Base-by-base conservation (phyloP, 139 green algal species). In the Tetradesmus obliquus region DNA sequence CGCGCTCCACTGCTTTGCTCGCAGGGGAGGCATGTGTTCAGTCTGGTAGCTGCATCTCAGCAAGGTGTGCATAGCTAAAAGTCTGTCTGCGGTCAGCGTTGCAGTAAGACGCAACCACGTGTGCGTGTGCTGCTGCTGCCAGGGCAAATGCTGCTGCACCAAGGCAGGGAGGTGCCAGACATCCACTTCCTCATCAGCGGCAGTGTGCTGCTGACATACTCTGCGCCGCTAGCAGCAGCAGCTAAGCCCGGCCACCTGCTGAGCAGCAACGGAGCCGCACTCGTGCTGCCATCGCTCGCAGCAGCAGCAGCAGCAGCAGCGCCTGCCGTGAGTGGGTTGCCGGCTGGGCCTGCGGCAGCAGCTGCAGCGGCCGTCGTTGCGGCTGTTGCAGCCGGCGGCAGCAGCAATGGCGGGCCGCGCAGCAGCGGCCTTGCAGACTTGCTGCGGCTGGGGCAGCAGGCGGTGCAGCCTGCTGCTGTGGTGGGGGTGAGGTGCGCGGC, bases 101-200 rank as follows among this genome's bases (percentile, higher is more conserved):
- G 32, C 32, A 45, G 0, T 45, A 45, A 45, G 32, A 45, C 32
- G 32, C 32, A 45, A 45, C 32, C 32, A 45, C 32, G 32, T 45
- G 32, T 88, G 83, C 83, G 71, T 4, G 5, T 71, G 51, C 66
- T 62, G 54, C 57, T 24, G 20, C 45, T 53, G 12, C 15, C 88
- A 92, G 89, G 89, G 2, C 62, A 92, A 15, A 22, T 76, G 66
- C 62, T 92, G 62, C 89, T 92, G 60, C 81, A 60, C 32, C 89
- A 92, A 55, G 89, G 89, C 54, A 72, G 79, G 9, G 89, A 92
- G 55, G 66, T 89, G 6, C 10, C 20, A 80, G 82, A 82, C 62
- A 53, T 89, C 6, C 72, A 89, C 10, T 84, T 92, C 66, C 82
- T 92, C 12, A 9, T 89, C 1, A 55, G 19, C 4, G 89, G 89